Conservation (phyloP, 495 filamentous ascomycete genomes). For the Staphylotrichum tortipilum region DNA sequence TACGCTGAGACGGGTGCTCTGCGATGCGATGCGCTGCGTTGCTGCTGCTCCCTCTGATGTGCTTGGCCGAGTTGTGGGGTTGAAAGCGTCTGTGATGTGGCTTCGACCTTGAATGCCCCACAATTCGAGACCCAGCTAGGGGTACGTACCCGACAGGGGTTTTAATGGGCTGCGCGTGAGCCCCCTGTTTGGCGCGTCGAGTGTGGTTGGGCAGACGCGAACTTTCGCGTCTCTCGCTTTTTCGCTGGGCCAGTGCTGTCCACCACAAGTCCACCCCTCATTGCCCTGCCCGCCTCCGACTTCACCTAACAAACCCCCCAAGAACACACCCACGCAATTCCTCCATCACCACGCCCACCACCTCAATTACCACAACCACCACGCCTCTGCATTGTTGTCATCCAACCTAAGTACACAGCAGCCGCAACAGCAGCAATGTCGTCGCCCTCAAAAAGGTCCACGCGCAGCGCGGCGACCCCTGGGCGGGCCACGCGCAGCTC, state of each 20-base stretch:
- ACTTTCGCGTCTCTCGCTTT: slow-evolving; percentile 18
- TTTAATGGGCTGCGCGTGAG: slow-evolving; percentile 14
- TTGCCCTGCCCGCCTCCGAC: neutral
- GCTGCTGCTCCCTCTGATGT: too few relatives aligned
- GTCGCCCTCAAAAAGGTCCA: slow-evolving; percentile 47
- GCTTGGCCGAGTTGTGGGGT: slow-evolving; percentile 24
- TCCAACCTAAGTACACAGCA: slow-evolving; percentile 1
- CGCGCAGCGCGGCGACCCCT: slow-evolving; percentile 50
- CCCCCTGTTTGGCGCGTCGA: slow-evolving; percentile 19
- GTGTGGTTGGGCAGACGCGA: slow-evolving; percentile 15
- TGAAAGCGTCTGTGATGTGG: slow-evolving; percentile 22
- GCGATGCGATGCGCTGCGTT: neutral
- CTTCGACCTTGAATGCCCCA: slow-evolving; percentile 15
- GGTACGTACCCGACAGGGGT: slow-evolving; percentile 22
- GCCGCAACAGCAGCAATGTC: slow-evolving; percentile 44
- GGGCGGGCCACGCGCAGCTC: slow-evolving; percentile 44
- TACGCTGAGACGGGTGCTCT: slow-evolving; percentile 1
- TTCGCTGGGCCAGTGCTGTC: slow-evolving; percentile 17
- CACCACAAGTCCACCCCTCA: slow-evolving; percentile 1
- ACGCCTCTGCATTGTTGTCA: too few relatives aligned
- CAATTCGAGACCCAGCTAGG: slow-evolving; percentile 10
- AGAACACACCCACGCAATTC: neutral
- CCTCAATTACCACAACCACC: too few relatives aligned
- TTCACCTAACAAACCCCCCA: neutral
- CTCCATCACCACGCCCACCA: too few relatives aligned